Percentiles rank a stretch among this genome's conserved stretches.
phyloP scores from a whole-genome alignment of 306 rosid genomes.

The cucumber (Cucumis sativus) region Cucumber_9930_V3 NC_026660.2:26819501-26820000 shows the following conservation, averaged over 20 bases:
- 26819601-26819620: slow-evolving; percentile 3
- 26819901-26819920: neutral
- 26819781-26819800: slow-evolving; percentile 66
- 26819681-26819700: neutral
- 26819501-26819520: neutral
- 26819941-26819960: neutral
- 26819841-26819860: slow-evolving; percentile 14
- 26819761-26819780: slow-evolving; percentile 88
- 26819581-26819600: neutral
- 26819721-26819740: slow-evolving; percentile 80
- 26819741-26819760: slow-evolving; percentile 90
- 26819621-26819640: neutral
- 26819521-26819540: slow-evolving; percentile 4
- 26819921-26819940: neutral
- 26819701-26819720: neutral
- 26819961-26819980: neutral
- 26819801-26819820: slow-evolving; percentile 80
- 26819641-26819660: neutral
- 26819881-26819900: neutral
- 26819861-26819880: neutral
- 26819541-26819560: neutral
- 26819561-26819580: slow-evolving; percentile 1
- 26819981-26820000: neutral
- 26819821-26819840: slow-evolving; percentile 85
- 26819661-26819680: neutral